Evolutionary conservation across 2,329 filamentous ascomycete genomes (phyloP).

Genomic region (Penicillium sp.): DNA sequence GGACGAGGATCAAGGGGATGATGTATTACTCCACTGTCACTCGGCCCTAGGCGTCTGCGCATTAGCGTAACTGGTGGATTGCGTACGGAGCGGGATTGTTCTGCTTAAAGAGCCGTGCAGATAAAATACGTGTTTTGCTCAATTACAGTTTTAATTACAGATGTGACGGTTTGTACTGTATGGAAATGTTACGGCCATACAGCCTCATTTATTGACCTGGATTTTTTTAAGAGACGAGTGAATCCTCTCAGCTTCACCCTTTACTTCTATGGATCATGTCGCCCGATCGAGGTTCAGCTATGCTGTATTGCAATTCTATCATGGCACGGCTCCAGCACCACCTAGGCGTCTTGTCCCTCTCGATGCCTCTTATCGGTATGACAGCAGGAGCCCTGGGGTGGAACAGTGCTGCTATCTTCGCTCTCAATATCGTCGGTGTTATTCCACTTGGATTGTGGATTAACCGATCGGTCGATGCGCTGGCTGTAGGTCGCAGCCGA

Average conservation of each 20-base stretch:
- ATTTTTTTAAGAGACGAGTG: neutral
- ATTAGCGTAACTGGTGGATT: neutral
- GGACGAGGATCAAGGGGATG: neutral
- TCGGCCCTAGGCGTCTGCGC: neutral
- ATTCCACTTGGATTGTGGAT: constrained; percentile 76
- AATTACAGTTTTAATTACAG: neutral
- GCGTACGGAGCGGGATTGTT: neutral
- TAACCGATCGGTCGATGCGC: constrained; percentile 76
- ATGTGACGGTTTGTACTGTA: neutral
- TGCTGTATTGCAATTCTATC: neutral
- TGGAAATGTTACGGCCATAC: neutral
- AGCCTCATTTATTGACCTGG: neutral
- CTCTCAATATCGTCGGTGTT: constrained; percentile 83
- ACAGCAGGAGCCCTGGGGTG: constrained; percentile 61
- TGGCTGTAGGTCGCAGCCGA: constrained; percentile 62
- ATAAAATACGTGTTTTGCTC: neutral
- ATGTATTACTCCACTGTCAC: neutral
- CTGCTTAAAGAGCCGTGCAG: neutral
- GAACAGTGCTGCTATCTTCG: constrained; percentile 61
- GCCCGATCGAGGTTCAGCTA: neutral
- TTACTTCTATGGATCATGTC: neutral
- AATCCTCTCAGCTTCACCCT: neutral
- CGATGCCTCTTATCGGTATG: constrained; percentile 73
- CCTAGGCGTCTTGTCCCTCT: constrained; percentile 59
- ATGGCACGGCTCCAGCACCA: neutral